These are phyloP conservation scores for Heterobasidion parviporum DNA, from an alignment of 1,284 basidiomycete genomes.

Conservation along the genomic window DNA sequence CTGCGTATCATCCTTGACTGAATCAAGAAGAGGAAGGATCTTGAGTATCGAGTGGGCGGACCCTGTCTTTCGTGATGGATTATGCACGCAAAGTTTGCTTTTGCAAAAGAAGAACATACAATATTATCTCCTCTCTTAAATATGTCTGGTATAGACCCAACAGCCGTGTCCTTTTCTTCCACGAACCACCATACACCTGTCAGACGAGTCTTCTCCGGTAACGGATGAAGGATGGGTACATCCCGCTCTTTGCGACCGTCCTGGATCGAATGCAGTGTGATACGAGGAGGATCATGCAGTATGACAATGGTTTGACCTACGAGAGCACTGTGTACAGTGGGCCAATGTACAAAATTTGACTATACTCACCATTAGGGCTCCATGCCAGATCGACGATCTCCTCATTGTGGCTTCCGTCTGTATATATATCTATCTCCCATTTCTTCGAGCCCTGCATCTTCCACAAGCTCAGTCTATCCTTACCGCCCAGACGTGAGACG, in stretches of 20 bases:
- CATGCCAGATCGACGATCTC: constrained; percentile 57
- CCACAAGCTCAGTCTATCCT: constrained; percentile 68
- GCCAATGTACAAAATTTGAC: constrained; percentile 2
- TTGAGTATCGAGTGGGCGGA: constrained; percentile 64
- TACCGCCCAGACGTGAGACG: constrained; percentile 53
- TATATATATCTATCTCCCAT: constrained; percentile 64
- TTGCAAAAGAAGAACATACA: constrained; percentile 30
- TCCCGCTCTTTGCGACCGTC: constrained; percentile 51
- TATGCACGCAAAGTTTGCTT: constrained; percentile 5
- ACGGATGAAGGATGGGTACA: constrained; percentile 24
- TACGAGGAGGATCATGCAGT: constrained; percentile 56
- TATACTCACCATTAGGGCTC: constrained; percentile 70
- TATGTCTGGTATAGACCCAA: constrained; percentile 58
- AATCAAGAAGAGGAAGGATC: constrained; percentile 61
- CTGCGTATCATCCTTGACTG: constrained; percentile 53
- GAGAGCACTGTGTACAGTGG: constrained; percentile 11
- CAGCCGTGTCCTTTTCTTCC: constrained; percentile 32
- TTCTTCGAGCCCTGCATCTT: constrained; percentile 70
- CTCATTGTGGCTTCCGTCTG: constrained; percentile 33
- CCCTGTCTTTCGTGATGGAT: constrained; percentile 46
- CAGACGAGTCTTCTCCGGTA: constrained; percentile 20
- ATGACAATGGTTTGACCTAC: constrained; percentile 67
- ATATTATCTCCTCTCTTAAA: constrained; percentile 59
- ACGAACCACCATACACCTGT: constrained; percentile 65
- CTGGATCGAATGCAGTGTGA: constrained; percentile 69